Evolutionary conservation across 768 basidiomycete species (phyloP), one percentile per base, ranked within the genome.

Genomic region (Daedaleopsis sinensis): DNA sequence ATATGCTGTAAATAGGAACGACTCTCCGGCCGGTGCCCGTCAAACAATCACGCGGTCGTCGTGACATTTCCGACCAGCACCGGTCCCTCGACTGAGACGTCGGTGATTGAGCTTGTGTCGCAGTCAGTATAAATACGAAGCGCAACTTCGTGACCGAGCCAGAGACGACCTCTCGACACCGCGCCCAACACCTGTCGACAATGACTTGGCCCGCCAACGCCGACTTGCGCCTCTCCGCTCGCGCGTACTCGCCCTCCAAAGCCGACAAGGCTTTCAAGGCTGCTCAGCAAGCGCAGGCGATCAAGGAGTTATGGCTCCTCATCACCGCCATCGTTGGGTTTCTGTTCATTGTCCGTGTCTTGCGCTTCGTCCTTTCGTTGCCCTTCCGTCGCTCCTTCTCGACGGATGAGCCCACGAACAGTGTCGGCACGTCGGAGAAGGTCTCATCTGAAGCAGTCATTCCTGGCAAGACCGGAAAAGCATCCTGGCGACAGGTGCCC

Each of bases 221-320:
- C 27, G 27, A 32, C 21, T 36, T 39, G 23, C 55, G 53, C 46
- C 32, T 67, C 46, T 61, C 56, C 35, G 54, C 57, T 18, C 67
- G 62, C 57, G 46, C 37, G 13, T 67, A 63, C 63, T 54, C 50
- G 54, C 70, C 74, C 50, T 69, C 73, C 27, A 59, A 71, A 24
- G 77, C 77, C 19, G 77, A 79, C 65, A 72, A 73, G 36, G 63
- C 58, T 5, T 51, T 75, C 51, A 73, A 78, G 67, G 74, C 73
- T 37, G 56, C 69, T 53, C 72, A 76, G 55, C 77, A 80, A 62
- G 59, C 63, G 51, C 67, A 71, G 55, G 76, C 75, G 58, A 76
- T 79, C 61, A 73, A 70, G 61, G 70, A 79, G 43, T 69, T 80
- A 11, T 81, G 80, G 79, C 70, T 76, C 44, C 68, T 79, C 63